Percentiles rank a stretch among this genome's conserved stretches.
Conservation (phyloP, 2,329 filamentous ascomycete genomes). For the Intubia oerlemansii region DNA sequence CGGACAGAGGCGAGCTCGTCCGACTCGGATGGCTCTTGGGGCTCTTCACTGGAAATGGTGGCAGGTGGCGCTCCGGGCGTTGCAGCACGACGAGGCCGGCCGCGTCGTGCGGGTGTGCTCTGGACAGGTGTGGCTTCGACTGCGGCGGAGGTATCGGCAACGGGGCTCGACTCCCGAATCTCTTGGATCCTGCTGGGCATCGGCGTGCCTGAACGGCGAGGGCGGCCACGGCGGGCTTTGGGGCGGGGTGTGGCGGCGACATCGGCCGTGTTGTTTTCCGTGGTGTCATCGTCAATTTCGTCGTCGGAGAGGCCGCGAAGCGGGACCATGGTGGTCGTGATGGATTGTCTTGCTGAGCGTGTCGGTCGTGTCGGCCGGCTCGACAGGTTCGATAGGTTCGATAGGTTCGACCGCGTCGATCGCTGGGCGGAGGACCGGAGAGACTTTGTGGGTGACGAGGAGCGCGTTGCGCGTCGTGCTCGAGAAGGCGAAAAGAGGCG, state of each 20-base stretch:
- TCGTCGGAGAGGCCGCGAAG: conserved; percentile 22
- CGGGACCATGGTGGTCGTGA: conserved; percentile 17
- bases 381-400: background rate
- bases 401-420: background rate
- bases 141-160: too few relatives aligned
- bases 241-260: too few relatives aligned
- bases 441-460: background rate
- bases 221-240: conserved; percentile 11
- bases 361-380: too few relatives aligned
- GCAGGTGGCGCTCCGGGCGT: too few relatives aligned
- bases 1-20: too few relatives aligned
- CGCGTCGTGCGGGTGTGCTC: conserved; percentile 1
- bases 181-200: conserved; percentile 20
- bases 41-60: too few relatives aligned
- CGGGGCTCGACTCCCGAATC: conserved; percentile 1
- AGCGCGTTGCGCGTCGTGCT: too few relatives aligned
- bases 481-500: conserved; percentile 14
- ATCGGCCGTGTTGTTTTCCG: too few relatives aligned
- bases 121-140: background rate
- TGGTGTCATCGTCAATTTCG: conserved; percentile 11
- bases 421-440: too few relatives aligned
- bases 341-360: too few relatives aligned
- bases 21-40: too few relatives aligned
- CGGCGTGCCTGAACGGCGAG: conserved; percentile 30
- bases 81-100: conserved; percentile 2